Evolutionary conservation across 352 stramenopile genomes (phyloP).

Genomic region (Phytopythium chamaehyphon): DNA sequence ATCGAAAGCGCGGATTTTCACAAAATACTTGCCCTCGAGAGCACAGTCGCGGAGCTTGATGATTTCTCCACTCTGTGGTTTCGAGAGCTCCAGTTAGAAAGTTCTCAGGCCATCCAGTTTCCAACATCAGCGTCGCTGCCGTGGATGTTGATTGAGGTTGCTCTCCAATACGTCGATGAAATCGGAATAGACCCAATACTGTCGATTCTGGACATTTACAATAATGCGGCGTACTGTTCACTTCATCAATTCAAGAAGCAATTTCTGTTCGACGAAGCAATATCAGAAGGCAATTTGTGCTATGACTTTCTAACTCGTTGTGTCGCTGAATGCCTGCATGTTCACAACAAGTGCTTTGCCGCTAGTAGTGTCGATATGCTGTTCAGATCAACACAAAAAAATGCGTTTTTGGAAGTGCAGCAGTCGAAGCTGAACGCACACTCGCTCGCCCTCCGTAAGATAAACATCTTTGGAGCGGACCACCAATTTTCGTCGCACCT

Average conservation of each 20-base stretch:
- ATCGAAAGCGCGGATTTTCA: slow-evolving; percentile 36
- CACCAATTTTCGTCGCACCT: slow-evolving; percentile 61
- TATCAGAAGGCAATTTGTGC: slow-evolving; percentile 77
- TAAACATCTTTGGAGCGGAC: slow-evolving; percentile 57
- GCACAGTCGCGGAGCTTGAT: slow-evolving; percentile 38
- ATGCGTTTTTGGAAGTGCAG: too few relatives aligned
- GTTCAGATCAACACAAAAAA: background rate
- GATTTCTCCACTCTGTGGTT: slow-evolving; percentile 80
- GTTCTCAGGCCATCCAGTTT: slow-evolving; percentile 66
- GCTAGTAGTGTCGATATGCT: slow-evolving; percentile 3
- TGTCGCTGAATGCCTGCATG: slow-evolving; percentile 61
- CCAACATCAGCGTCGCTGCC: slow-evolving; percentile 78
- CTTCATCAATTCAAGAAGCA: slow-evolving; percentile 56
- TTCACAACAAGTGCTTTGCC: slow-evolving; percentile 45
- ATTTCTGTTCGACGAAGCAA: slow-evolving; percentile 76
- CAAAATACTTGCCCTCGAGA: slow-evolving; percentile 48
- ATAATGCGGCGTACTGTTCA: slow-evolving; percentile 58
- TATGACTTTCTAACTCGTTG: slow-evolving; percentile 77
- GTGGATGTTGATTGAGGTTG: slow-evolving; percentile 73
- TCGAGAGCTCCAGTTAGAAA: slow-evolving; percentile 77
- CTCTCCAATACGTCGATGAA: slow-evolving; percentile 23
- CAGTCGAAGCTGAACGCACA: background rate
- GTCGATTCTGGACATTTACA: slow-evolving; percentile 81
- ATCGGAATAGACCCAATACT: slow-evolving; percentile 31
- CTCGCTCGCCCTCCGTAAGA: slow-evolving; percentile 21